phyloP scores from a whole-genome alignment of 2,329 filamentous ascomycete species.

The Colletotrichum cuscutae region DNA sequence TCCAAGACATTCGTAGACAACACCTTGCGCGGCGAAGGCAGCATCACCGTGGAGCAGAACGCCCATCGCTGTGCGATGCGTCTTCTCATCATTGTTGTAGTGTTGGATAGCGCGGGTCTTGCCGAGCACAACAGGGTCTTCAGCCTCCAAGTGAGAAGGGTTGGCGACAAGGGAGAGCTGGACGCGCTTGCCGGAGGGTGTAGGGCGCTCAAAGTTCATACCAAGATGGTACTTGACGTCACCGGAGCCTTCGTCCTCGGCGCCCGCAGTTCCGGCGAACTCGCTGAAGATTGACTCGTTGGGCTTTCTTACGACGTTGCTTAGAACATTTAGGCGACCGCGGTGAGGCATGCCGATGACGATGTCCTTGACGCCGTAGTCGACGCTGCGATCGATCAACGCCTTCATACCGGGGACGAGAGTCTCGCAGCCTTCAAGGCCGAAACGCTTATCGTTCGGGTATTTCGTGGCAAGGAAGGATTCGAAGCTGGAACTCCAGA shows the following conservation, averaged over 20 bases:
- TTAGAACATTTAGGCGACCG: slow-evolving; percentile 96
- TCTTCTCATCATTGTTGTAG: slow-evolving; percentile 96
- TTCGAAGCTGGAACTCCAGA: slow-evolving; percentile 99
- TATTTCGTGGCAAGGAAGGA: slow-evolving; percentile 96
- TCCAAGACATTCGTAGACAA: slow-evolving; percentile 98
- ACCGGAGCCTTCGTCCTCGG: slow-evolving; percentile 94
- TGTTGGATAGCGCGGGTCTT: slow-evolving; percentile 98
- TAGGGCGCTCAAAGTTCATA: slow-evolving; percentile 99
- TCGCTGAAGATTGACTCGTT: slow-evolving; percentile 99
- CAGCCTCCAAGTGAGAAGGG: slow-evolving; percentile 96
- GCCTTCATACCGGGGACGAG: slow-evolving; percentile 99
- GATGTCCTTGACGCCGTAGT: slow-evolving; percentile 98
- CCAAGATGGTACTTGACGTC: slow-evolving; percentile 99
- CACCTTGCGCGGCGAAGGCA: slow-evolving; percentile 94
- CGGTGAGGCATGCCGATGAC: slow-evolving; percentile 99
- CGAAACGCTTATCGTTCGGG: slow-evolving; percentile 99
- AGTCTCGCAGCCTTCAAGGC: slow-evolving; percentile 96
- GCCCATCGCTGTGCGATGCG: slow-evolving; percentile 91
- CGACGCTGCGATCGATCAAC: slow-evolving; percentile 96
- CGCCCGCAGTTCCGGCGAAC: slow-evolving; percentile 88
- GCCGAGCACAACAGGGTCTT: slow-evolving; percentile 96
- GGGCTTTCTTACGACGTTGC: slow-evolving; percentile 98
- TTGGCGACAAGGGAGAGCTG: slow-evolving; percentile 98
- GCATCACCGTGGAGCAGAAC: slow-evolving; percentile 97
- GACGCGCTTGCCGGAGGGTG: slow-evolving; percentile 98